These are phyloP conservation scores for Aquilaria yunnanensis DNA, from an alignment of 345 rosid species.

Conservation along the genomic window DNA sequence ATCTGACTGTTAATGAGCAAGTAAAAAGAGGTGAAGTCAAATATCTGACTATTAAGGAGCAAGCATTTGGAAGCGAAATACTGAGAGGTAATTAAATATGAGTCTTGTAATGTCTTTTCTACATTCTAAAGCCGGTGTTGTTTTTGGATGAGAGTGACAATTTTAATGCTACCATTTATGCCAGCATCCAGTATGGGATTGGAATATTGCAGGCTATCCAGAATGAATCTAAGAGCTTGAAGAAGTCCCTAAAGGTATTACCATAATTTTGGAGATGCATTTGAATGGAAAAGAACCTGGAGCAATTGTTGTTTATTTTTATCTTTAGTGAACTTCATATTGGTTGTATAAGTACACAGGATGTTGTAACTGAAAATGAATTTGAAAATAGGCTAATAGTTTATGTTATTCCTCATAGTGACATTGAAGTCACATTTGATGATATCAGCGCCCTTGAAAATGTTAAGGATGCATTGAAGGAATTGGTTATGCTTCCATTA, in stretches of 20 bases:
- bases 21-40: too few species aligned
- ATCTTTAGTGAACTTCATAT: slow-evolving; percentile 5
- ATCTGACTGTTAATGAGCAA: too few species aligned
- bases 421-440: slow-evolving; percentile 84
- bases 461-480: slow-evolving; percentile 85
- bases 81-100: slow-evolving; percentile 56
- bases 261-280: not conserved
- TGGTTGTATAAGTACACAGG: slow-evolving; percentile 37
- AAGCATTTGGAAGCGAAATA: not conserved
- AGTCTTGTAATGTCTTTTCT: slow-evolving; percentile 5
- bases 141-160: slow-evolving; percentile 13
- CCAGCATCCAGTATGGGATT: slow-evolving; percentile 75
- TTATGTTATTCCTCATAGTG: slow-evolving; percentile 80
- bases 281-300: not conserved
- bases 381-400: slow-evolving; percentile 75
- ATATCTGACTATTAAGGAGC: too few species aligned
- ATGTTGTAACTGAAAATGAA: slow-evolving; percentile 78
- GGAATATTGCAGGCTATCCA: slow-evolving; percentile 56
- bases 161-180: slow-evolving; percentile 26
- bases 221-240: slow-evolving; percentile 71
- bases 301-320: slow-evolving; percentile 3
- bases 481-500: slow-evolving; percentile 89
- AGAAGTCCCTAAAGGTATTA: slow-evolving; percentile 81
- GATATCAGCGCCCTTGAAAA: slow-evolving; percentile 92
- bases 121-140: slow-evolving; percentile 13